Conservation (phyloP, 2,329 filamentous ascomycete species). For the Monilinia fructicola region DNA sequence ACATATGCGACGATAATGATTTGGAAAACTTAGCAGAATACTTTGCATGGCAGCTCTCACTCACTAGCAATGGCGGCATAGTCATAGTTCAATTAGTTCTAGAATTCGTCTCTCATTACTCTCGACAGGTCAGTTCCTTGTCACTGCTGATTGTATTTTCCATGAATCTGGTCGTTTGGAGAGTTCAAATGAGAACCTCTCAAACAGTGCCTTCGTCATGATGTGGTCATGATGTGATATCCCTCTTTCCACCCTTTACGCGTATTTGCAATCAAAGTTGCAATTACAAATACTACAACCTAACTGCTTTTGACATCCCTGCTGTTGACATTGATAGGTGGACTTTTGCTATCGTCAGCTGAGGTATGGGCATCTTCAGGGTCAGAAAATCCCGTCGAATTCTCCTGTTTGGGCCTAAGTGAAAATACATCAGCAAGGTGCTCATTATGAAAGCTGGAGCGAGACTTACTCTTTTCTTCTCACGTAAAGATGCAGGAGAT, state of each 20-base stretch:
- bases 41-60: neutral
- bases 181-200: neutral
- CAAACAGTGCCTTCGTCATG: neutral
- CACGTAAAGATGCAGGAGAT: neutral
- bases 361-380: neutral
- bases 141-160: neutral
- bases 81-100: neutral
- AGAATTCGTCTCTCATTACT: neutral
- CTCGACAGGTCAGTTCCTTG: neutral
- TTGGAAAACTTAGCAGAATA: neutral
- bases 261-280: neutral
- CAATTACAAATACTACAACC: neutral
- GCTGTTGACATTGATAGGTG: neutral
- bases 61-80: neutral
- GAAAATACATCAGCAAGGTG: neutral
- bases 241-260: neutral
- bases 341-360: neutral
- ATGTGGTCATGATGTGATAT: neutral
- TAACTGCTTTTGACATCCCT: neutral
- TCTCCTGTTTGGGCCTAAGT: neutral
- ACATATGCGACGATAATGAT: neutral
- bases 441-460: neutral
- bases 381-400: neutral
- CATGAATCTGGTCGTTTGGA: neutral
- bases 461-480: neutral